These are phyloP conservation scores for Centrapalus pauciflorus DNA, from an alignment of 129 eudicot species.

Conservation along the genomic window DNA sequence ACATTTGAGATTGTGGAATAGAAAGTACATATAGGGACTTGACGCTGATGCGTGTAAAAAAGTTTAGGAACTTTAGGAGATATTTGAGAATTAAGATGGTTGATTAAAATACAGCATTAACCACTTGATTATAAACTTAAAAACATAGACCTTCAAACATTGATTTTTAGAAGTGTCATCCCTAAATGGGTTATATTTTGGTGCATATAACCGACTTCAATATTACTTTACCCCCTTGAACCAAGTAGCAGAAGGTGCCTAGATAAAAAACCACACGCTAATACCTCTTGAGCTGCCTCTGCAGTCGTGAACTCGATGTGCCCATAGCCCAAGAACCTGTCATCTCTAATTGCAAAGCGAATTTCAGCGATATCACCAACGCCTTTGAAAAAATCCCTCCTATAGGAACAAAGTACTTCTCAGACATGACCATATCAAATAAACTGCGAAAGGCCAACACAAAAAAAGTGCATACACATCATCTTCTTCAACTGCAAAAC, in stretches of 20 bases:
- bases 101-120: too few relatives aligned
- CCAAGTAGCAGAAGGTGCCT: not conserved
- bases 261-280: not conserved
- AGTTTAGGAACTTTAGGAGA: too few relatives aligned
- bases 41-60: too few relatives aligned
- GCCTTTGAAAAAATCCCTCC: slow-evolving; percentile 66
- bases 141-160: too few relatives aligned
- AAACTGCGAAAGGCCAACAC: not conserved
- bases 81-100: too few relatives aligned
- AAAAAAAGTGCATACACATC: slow-evolving; percentile 57
- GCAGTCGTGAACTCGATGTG: slow-evolving; percentile 73
- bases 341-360: slow-evolving; percentile 57
- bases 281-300: slow-evolving; percentile 80
- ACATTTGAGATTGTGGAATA: too few relatives aligned
- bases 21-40: too few relatives aligned
- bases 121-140: too few relatives aligned
- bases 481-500: slow-evolving; percentile 47
- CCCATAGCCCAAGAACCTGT: slow-evolving; percentile 69
- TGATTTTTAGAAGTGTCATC: too few relatives aligned
- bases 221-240: not conserved
- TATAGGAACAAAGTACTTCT: slow-evolving; percentile 23
- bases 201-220: too few relatives aligned
- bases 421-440: not conserved
- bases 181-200: too few relatives aligned
- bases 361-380: slow-evolving; percentile 65